Percentiles rank a stretch among this genome's conserved stretches.
These are phyloP conservation scores for Ascochyta viciae-villosae DNA, from an alignment of 2,329 filamentous ascomycete species.

Conservation along the genomic window DNA sequence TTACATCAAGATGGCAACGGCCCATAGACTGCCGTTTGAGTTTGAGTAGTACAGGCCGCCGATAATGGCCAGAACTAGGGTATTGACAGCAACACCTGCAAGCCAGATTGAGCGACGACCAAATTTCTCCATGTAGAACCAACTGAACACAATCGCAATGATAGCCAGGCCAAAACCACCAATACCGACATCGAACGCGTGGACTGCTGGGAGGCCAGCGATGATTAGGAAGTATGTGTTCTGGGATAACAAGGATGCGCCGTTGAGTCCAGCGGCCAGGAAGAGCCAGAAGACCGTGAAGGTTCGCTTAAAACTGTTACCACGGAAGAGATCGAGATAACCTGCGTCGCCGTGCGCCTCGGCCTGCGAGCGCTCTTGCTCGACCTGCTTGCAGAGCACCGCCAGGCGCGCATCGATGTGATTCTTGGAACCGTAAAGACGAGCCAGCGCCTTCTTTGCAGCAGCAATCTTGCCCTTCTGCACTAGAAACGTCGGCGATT, in stretches of 20 bases:
- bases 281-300: conserved; percentile 16
- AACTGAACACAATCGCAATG: conserved; percentile 8
- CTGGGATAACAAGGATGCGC: conserved; percentile 10
- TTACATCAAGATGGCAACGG: conserved; percentile 14
- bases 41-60: conserved; percentile 10
- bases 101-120: conserved; percentile 18
- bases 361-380: conserved; percentile 1
- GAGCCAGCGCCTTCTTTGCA: conserved; percentile 5
- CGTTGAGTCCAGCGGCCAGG: conserved; percentile 14
- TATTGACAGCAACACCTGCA: conserved; percentile 7
- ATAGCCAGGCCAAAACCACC: conserved; percentile 16
- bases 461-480: conserved; percentile 10
- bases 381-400: conserved; percentile 5
- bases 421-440: conserved; percentile 8
- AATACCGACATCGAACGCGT: conserved; percentile 16
- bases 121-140: conserved; percentile 17
- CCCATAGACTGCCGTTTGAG: conserved; percentile 6
- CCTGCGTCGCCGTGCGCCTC: conserved; percentile 3
- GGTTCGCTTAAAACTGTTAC: conserved; percentile 11
- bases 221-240: conserved; percentile 16
- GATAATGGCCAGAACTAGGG: conserved; percentile 4
- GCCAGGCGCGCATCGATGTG: conserved; percentile 12
- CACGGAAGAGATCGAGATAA: conserved; percentile 13
- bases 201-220: conserved; percentile 9
- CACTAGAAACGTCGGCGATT: conserved; percentile 15